Evolutionary conservation across 345 rosid genomes (phyloP).

Genomic region (thale cress (Arabidopsis thaliana)): TAIR10.1 NC_003070.9:6260501-6261000

Average conservation of each 20-base stretch:
- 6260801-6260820: constrained; percentile 79
- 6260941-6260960: constrained; percentile 11
- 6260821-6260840: constrained; percentile 60
- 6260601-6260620: constrained; percentile 89
- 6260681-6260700: constrained; percentile 40
- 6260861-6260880: constrained; percentile 65
- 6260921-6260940: constrained; percentile 38
- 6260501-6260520: constrained; percentile 53
- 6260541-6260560: constrained; percentile 52
- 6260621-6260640: constrained; percentile 64
- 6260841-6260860: constrained; percentile 51
- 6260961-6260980: neutral
- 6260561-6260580: constrained; percentile 43
- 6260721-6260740: constrained; percentile 35
- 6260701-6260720: constrained; percentile 28
- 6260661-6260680: constrained; percentile 41
- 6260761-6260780: constrained; percentile 53
- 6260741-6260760: constrained; percentile 56
- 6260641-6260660: constrained; percentile 43
- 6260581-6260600: constrained; percentile 54
- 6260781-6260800: constrained; percentile 63
- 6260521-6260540: constrained; percentile 57
- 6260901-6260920: constrained; percentile 85
- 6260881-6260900: constrained; percentile 92
- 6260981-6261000: neutral